Evolutionary conservation across 495 filamentous ascomycete genomes (phyloP).

Genomic region (Lasiosphaeria hispida): DNA sequence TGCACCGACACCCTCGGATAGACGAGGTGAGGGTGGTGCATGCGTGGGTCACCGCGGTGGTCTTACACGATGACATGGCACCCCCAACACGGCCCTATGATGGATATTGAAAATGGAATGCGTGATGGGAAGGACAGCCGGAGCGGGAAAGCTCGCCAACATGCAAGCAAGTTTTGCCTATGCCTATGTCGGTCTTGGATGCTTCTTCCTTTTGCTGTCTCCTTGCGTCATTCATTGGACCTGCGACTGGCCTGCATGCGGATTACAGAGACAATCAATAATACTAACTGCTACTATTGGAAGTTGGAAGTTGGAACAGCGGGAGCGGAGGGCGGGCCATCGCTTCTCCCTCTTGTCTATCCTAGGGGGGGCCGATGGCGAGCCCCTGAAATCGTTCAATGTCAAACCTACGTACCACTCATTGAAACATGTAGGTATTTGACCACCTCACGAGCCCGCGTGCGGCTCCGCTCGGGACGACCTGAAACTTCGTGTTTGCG

Average conservation of each 20-base stretch:
- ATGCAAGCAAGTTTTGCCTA: slow-evolving; percentile 9
- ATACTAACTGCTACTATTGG: not conserved
- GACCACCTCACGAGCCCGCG: not conserved
- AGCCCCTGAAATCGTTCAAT: slow-evolving; percentile 8
- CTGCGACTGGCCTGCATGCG: not conserved
- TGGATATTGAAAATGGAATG: not conserved
- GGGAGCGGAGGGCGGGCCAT: too few species aligned
- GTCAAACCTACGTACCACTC: slow-evolving; percentile 8
- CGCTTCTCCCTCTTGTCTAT: too few species aligned
- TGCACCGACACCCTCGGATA: too few species aligned
- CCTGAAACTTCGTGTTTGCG: slow-evolving; percentile 10
- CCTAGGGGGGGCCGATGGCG: not conserved
- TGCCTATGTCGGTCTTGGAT: not conserved
- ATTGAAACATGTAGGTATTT: slow-evolving; percentile 13
- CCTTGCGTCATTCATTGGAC: slow-evolving; percentile 1
- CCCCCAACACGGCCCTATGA: not conserved
- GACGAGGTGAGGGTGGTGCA: too few species aligned
- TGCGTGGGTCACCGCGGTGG: too few species aligned
- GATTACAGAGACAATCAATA: slow-evolving; percentile 2
- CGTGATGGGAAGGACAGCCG: not conserved
- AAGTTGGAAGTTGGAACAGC: not conserved
- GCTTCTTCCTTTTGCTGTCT: not conserved
- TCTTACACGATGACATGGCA: slow-evolving; percentile 2
- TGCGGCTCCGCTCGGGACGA: slow-evolving; percentile 2
- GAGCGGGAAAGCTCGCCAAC: slow-evolving; percentile 5